Percentiles rank a stretch among this genome's conserved stretches.
These are phyloP conservation scores for Eucalyptus melliodora DNA, from an alignment of 345 rosid species.

Conservation along the genomic window DNA sequence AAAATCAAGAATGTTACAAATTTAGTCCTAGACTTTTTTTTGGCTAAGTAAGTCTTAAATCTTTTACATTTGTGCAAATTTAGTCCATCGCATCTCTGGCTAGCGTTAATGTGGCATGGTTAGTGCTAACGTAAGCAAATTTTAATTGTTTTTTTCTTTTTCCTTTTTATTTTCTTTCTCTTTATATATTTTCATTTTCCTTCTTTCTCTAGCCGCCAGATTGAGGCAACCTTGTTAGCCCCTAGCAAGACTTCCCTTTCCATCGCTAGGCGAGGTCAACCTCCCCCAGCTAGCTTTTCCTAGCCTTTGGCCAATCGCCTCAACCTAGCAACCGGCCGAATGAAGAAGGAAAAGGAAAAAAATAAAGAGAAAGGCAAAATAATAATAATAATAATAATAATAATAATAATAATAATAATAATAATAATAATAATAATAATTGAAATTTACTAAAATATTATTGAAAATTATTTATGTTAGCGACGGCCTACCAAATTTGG, in stretches of 20 bases:
- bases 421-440: no score
- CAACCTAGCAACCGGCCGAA: rapidly evolving
- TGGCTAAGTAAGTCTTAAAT: no score
- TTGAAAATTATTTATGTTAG: no score
- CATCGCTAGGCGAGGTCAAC: no score
- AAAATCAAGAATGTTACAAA: no score
- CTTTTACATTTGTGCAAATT: no score
- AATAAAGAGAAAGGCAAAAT: no score
- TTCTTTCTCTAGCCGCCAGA: rapidly evolving
- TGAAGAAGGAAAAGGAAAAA: not conserved
- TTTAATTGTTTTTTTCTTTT: no score
- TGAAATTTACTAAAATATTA: no score
- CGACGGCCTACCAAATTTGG: rapidly evolving
- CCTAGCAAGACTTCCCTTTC: rapidly evolving
- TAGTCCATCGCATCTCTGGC: rapidly evolving
- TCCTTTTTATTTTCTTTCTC: not conserved
- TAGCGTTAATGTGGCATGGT: rapidly evolving
- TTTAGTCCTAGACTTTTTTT: no score
- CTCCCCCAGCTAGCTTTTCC: not conserved
- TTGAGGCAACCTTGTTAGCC: not conserved
- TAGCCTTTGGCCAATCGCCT: not conserved
- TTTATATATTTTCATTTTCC: not conserved
- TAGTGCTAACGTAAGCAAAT: rapidly evolving
- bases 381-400: no score
- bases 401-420: no score